Evolutionary conservation across 352 stramenopile genomes (phyloP).

Genomic region (Globisporangium recalcitrans): DNA sequence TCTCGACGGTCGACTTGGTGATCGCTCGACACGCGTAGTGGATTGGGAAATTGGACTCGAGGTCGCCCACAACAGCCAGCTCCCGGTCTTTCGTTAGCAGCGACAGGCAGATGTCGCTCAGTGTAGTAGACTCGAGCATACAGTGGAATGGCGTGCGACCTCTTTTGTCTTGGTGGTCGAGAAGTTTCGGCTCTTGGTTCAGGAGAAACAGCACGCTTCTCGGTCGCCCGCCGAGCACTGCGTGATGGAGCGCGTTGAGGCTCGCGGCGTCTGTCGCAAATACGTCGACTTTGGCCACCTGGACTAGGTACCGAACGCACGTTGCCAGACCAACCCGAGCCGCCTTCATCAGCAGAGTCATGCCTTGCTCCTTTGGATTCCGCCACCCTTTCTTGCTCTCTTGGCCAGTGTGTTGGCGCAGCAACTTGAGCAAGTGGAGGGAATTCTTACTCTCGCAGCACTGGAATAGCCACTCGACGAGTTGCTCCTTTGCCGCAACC

Average conservation of each 20-base stretch:
- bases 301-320: constrained; percentile 36
- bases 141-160: constrained; percentile 54
- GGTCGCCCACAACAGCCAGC: constrained; percentile 40
- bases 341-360: constrained; percentile 50
- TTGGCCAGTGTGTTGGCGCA: constrained; percentile 23
- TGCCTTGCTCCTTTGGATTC: constrained; percentile 24
- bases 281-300: constrained; percentile 37
- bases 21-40: constrained; percentile 59
- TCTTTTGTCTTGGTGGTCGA: constrained; percentile 46
- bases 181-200: constrained; percentile 32
- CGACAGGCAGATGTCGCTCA: constrained; percentile 44
- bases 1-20: constrained; percentile 39
- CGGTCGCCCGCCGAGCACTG: constrained; percentile 33
- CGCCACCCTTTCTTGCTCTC: constrained; percentile 28
- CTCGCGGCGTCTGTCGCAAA: constrained; percentile 42
- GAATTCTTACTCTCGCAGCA: constrained; percentile 60
- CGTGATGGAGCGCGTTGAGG: constrained; percentile 52
- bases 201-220: constrained; percentile 35
- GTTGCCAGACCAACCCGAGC: constrained; percentile 35
- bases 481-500: constrained; percentile 19
- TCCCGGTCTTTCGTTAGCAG: constrained; percentile 27
- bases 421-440: constrained; percentile 42
- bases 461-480: constrained; percentile 60
- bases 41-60: constrained; percentile 43
- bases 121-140: constrained; percentile 39